These are phyloP conservation scores for Sporothrix mexicana DNA, from an alignment of 2,329 filamentous ascomycete genomes.

Conservation along the genomic window DNA sequence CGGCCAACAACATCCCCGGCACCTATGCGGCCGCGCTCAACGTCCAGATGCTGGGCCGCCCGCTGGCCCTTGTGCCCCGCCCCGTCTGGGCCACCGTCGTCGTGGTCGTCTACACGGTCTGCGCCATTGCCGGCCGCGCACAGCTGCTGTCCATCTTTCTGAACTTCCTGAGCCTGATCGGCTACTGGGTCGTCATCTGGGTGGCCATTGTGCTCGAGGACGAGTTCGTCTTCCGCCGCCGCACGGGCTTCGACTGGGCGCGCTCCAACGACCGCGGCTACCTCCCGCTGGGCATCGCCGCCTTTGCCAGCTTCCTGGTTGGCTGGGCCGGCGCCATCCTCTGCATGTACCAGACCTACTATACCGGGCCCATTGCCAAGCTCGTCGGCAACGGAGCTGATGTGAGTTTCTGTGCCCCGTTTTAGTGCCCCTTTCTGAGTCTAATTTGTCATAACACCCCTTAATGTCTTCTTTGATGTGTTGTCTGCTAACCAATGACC, in stretches of 20 bases:
- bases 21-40: slow-evolving; percentile 71
- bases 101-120: slow-evolving; percentile 67
- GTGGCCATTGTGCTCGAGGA: slow-evolving; percentile 67
- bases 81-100: slow-evolving; percentile 68
- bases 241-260: slow-evolving; percentile 62
- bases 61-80: slow-evolving; percentile 63
- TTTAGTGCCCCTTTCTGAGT: no score
- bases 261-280: slow-evolving; percentile 64
- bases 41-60: slow-evolving; percentile 68
- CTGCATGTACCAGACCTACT: slow-evolving; percentile 74
- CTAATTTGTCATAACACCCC: no score
- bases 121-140: slow-evolving; percentile 66
- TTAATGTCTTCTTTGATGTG: background rate
- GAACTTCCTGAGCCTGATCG: slow-evolving; percentile 73
- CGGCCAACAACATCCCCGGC: slow-evolving; percentile 69
- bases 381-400: slow-evolving; percentile 38
- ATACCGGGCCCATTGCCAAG: slow-evolving; percentile 60
- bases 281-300: slow-evolving; percentile 67
- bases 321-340: slow-evolving; percentile 70
- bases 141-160: slow-evolving; percentile 68
- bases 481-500: background rate
- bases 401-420: slow-evolving; percentile 18
- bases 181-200: slow-evolving; percentile 72
- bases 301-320: slow-evolving; percentile 64
- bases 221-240: slow-evolving; percentile 64